phyloP scores from a whole-genome alignment of 441 rosid species.

The Eutrema salsugineum region DNA sequence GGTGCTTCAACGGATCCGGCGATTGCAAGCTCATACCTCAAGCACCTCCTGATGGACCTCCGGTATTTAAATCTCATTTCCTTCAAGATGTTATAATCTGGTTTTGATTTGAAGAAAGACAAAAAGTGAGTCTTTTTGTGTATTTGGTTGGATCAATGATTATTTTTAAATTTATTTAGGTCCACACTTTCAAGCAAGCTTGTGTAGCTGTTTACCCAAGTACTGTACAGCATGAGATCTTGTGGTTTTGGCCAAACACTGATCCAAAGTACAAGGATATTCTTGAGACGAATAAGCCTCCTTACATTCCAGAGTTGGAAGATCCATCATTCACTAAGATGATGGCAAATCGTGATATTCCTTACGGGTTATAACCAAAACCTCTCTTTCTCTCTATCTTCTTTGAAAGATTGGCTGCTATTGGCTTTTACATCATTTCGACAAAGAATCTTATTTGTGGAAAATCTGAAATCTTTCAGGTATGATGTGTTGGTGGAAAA shows the following conservation, averaged over 20 bases:
- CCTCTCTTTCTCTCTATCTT: neutral
- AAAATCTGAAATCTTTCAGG: slow-evolving; percentile 42
- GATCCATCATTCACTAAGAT: slow-evolving; percentile 68
- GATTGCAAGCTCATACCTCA: slow-evolving; percentile 85
- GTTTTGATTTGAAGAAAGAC: neutral
- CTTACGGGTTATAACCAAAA: slow-evolving; percentile 61
- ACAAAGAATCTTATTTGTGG: neutral
- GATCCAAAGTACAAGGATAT: slow-evolving; percentile 73
- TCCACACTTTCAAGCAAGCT: slow-evolving; percentile 73
- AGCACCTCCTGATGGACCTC: slow-evolving; percentile 81
- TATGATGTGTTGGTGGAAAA: slow-evolving; percentile 84
- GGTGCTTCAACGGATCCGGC: slow-evolving; percentile 85
- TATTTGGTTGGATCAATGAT: neutral
- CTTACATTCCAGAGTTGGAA: slow-evolving; percentile 64
- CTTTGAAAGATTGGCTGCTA: neutral
- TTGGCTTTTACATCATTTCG: neutral
- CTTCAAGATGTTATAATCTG: neutral
- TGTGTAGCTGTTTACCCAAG: slow-evolving; percentile 77
- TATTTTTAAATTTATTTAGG: slow-evolving; percentile 40
- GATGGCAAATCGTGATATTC: slow-evolving; percentile 67
- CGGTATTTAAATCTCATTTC: slow-evolving; percentile 36
- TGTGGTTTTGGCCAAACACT: slow-evolving; percentile 92
- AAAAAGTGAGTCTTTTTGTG: neutral
- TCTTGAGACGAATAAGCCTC: slow-evolving; percentile 59
- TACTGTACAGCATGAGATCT: slow-evolving; percentile 62